These are phyloP conservation scores for Pneumocystis carinii DNA, from an alignment of 1,139 yeast species.

Conservation along the genomic window DNA sequence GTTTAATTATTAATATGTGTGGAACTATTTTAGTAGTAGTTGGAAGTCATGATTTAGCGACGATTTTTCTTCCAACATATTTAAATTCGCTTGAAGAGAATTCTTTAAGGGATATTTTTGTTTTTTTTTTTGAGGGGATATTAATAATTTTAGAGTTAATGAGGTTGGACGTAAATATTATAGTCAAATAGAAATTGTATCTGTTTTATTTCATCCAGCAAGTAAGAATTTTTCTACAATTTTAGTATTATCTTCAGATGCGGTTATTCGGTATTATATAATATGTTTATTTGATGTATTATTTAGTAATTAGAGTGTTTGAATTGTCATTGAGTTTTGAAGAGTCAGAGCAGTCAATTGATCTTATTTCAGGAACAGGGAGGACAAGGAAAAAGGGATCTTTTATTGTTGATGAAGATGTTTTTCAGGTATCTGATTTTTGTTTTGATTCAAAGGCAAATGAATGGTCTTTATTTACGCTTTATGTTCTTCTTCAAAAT, in stretches of 20 bases:
- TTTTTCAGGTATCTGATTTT: conserved; percentile 1
- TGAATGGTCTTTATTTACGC: conserved; percentile 8
- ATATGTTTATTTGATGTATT: background rate
- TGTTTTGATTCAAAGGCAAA: conserved; percentile 9
- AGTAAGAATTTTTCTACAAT: conserved; percentile 5
- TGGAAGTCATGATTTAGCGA: background rate
- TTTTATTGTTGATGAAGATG: conserved; percentile 5
- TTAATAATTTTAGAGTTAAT: background rate
- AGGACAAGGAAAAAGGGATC: background rate
- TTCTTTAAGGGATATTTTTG: background rate
- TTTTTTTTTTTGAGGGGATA: background rate
- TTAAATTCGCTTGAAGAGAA: conserved; percentile 3
- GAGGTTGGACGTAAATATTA: conserved; percentile 3
- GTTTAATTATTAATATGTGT: background rate
- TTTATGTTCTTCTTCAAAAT: conserved; percentile 4
- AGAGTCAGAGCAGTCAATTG: conserved; percentile 7
- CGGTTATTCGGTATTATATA: background rate
- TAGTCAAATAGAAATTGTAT: background rate
- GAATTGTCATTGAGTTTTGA: conserved; percentile 8
- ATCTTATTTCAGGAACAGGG: conserved; percentile 1
- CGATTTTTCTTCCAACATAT: background rate
- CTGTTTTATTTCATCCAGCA: conserved; percentile 8
- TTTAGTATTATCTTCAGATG: conserved; percentile 7
- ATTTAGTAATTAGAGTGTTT: conserved; percentile 2
- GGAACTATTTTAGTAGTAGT: background rate